Conservation (phyloP, 2,329 filamentous ascomycete species). For the Fusarium beomiforme region DNA sequence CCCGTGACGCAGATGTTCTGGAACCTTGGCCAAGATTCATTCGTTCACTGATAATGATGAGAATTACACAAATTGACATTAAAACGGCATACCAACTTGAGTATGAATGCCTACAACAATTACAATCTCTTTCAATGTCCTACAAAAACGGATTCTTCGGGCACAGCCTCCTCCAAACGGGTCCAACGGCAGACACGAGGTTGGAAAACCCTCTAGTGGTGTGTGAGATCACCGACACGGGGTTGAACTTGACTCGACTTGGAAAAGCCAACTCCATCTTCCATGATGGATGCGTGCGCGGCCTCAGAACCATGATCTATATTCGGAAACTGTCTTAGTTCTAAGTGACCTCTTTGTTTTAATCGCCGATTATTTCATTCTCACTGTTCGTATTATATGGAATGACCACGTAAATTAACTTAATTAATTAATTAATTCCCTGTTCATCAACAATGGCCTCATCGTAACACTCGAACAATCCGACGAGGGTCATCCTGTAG, state of each 20-base stretch:
- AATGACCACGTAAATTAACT: constrained; percentile 1
- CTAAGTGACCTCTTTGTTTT: not conserved
- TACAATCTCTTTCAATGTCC: not conserved
- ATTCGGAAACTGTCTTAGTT: constrained; percentile 23
- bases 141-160: not conserved
- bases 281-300: constrained; percentile 29
- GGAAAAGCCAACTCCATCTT: not conserved
- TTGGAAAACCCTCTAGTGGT: constrained; percentile 27
- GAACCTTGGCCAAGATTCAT: not conserved
- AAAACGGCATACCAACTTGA: not conserved
- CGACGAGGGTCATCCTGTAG: constrained; percentile 6
- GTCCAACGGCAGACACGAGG: constrained; percentile 31
- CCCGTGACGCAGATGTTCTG: constrained; percentile 33
- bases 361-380: constrained; percentile 2
- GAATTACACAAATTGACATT: not conserved
- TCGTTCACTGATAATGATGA: not conserved
- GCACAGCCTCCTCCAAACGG: constrained; percentile 28
- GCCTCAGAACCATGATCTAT: constrained; percentile 26
- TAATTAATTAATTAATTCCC: not conserved
- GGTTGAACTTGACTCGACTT: constrained; percentile 14
- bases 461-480: constrained; percentile 18
- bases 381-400: not conserved
- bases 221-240: constrained; percentile 26
- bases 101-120: not conserved
- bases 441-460: constrained; percentile 12